Percentiles rank a stretch among this genome's conserved stretches.
phyloP scores from a whole-genome alignment of 306 rosid genomes.

The Prunus mongolica region DNA sequence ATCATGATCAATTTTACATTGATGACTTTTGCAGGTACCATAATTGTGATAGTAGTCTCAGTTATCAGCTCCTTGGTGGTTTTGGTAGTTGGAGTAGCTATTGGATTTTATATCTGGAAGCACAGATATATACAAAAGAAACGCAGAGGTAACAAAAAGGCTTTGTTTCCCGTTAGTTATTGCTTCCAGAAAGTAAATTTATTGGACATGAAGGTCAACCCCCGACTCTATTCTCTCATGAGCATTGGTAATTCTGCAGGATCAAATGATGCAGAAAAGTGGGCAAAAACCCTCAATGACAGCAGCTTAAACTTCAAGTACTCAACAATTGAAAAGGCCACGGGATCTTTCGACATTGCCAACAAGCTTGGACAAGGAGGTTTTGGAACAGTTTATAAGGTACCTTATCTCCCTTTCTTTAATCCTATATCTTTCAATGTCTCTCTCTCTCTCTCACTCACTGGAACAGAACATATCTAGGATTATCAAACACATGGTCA shows the following conservation, averaged over 20 bases:
- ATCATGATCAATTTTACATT: background rate
- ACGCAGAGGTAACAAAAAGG: constrained; percentile 57
- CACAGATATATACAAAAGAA: constrained; percentile 72
- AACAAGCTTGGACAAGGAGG: constrained; percentile 98
- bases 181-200: background rate
- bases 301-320: constrained; percentile 87
- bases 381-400: constrained; percentile 91
- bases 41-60: constrained; percentile 45
- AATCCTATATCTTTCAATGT: background rate
- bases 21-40: constrained; percentile 49
- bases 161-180: background rate
- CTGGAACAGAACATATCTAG: background rate
- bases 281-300: constrained; percentile 58
- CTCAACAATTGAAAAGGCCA: constrained; percentile 82
- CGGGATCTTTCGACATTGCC: constrained; percentile 47
- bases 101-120: constrained; percentile 69
- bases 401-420: constrained; percentile 24
- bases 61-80: constrained; percentile 66
- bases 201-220: too few species aligned
- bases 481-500: background rate
- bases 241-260: constrained; percentile 27
- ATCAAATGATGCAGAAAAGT: constrained; percentile 61
- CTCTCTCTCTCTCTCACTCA: background rate
- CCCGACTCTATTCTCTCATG: too few species aligned
- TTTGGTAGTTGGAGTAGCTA: constrained; percentile 36